Evolutionary conservation across 2,329 filamentous ascomycete genomes (phyloP).

Genomic region (Colletotrichum simmondsii): DNA sequence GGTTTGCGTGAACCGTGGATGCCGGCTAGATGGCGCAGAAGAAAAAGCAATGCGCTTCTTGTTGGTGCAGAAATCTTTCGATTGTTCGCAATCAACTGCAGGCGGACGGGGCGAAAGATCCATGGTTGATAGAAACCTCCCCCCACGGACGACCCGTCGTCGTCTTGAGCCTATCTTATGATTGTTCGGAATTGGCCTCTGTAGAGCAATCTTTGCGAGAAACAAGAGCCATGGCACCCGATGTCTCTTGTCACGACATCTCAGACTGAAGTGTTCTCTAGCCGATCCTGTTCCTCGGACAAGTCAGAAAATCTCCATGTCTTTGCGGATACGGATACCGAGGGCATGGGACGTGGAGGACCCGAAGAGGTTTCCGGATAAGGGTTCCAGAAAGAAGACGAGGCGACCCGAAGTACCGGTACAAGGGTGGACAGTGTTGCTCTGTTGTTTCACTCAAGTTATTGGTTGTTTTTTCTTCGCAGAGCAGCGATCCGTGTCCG

Average conservation of each 20-base stretch:
- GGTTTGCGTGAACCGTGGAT: not conserved
- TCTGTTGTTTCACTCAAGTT: slow-evolving; percentile 10
- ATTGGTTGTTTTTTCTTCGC: slow-evolving; percentile 13
- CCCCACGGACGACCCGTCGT: not conserved
- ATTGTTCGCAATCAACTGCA: slow-evolving; percentile 4
- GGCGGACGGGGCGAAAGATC: not conserved
- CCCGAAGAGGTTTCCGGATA: not conserved
- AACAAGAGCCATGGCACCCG: not conserved
- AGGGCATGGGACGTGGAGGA: not conserved
- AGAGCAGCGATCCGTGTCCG: no score
- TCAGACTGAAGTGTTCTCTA: not conserved
- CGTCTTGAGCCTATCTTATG: not conserved
- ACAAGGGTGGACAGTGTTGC: slow-evolving; percentile 22
- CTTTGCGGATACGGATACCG: not conserved
- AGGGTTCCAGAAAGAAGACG: not conserved
- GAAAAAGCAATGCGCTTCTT: not conserved
- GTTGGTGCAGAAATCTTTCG: slow-evolving; percentile 14
- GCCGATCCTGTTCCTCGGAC: not conserved
- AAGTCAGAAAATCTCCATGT: not conserved
- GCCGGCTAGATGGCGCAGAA: not conserved
- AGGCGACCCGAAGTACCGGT: slow-evolving; percentile 15
- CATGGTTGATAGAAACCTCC: not conserved
- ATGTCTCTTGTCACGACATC: not conserved
- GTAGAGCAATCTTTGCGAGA: not conserved
- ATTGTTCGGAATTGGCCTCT: not conserved